Conservation (phyloP, 192 early-diverging fungal genomes). For the Linderina pennispora region DNA sequence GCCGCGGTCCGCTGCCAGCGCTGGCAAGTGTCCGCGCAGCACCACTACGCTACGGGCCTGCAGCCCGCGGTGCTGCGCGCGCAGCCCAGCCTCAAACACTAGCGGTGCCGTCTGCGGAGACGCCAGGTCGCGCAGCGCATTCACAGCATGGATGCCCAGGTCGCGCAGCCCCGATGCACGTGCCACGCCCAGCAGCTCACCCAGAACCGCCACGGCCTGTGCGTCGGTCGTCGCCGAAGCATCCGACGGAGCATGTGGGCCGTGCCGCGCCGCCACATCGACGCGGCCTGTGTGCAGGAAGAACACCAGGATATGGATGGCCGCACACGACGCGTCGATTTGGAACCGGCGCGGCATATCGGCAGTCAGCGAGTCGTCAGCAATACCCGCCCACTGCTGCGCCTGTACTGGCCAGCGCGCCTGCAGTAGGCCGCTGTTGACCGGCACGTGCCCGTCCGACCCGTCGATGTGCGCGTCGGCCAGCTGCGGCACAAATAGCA, state of each 20-base stretch:
- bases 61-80: slow-evolving; percentile 60
- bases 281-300: slow-evolving; percentile 64
- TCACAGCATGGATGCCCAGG: slow-evolving; percentile 50
- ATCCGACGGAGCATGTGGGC: slow-evolving; percentile 45
- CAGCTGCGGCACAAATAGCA: slow-evolving; percentile 37
- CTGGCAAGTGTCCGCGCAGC: slow-evolving; percentile 16
- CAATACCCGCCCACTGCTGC: slow-evolving; percentile 32
- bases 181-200: slow-evolving; percentile 56
- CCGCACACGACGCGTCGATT: slow-evolving; percentile 43
- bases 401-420: slow-evolving; percentile 44
- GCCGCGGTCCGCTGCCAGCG: slow-evolving; percentile 19
- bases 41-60: slow-evolving; percentile 47
- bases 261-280: slow-evolving; percentile 61
- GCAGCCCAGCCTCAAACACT: slow-evolving; percentile 59
- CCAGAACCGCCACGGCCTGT: slow-evolving; percentile 44
- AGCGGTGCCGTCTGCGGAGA: slow-evolving; percentile 58
- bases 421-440: slow-evolving; percentile 40
- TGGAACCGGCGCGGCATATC: slow-evolving; percentile 36
- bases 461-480: slow-evolving; percentile 34
- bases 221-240: slow-evolving; percentile 1
- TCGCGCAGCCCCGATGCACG: slow-evolving; percentile 56
- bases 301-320: slow-evolving; percentile 57
- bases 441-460: slow-evolving; percentile 17
- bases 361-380: slow-evolving; percentile 29
- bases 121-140: slow-evolving; percentile 57